Conservation (phyloP, 2,329 filamentous ascomycete species). For the Drechslera avenae region DNA sequence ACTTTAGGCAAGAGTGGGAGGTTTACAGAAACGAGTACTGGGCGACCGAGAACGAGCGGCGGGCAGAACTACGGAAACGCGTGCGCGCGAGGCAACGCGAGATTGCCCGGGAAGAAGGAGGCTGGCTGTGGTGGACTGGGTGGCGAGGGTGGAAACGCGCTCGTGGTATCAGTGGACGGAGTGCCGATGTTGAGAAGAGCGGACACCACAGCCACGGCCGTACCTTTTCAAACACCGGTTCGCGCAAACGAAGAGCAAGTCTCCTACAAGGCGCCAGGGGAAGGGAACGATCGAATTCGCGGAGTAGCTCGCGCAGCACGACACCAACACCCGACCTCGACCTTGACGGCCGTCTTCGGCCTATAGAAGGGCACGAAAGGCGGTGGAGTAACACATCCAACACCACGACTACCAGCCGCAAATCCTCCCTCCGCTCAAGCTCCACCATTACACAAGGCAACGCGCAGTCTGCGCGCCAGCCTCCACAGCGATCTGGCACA, state of each 20-base stretch:
- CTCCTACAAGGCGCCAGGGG: conserved; percentile 25
- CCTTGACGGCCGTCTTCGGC: conserved; percentile 32
- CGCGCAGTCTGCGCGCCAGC: conserved; percentile 36
- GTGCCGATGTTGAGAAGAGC: conserved; percentile 40
- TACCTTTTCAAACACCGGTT: conserved; percentile 22
- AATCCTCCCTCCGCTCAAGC: conserved; percentile 26
- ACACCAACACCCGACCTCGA: conserved; percentile 44
- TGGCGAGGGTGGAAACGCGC: conserved; percentile 61
- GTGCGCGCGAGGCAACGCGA: conserved; percentile 71
- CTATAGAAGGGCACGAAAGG: conserved; percentile 29
- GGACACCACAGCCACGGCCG: conserved; percentile 22
- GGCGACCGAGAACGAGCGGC: conserved; percentile 93
- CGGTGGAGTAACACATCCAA: conserved; percentile 45
- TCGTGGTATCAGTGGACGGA: conserved; percentile 31
- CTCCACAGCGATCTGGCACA: conserved; percentile 16
- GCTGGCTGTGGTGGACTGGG: conserved; percentile 86
- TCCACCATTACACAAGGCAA: conserved; percentile 28
- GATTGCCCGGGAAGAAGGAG: conserved; percentile 69
- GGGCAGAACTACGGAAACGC: conserved; percentile 72
- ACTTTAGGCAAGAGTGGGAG: conserved; percentile 97
- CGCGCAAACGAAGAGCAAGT: conserved; percentile 39
- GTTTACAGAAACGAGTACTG: conserved; percentile 92
- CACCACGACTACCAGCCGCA: conserved; percentile 25
- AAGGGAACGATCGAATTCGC: conserved; percentile 37
- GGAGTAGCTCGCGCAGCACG: conserved; percentile 39